A percentile compares a stretch with the other conserved stretches of the same genome.
Conservation (phyloP, 257 asterid species). For the Catharanthus roseus region DNA sequence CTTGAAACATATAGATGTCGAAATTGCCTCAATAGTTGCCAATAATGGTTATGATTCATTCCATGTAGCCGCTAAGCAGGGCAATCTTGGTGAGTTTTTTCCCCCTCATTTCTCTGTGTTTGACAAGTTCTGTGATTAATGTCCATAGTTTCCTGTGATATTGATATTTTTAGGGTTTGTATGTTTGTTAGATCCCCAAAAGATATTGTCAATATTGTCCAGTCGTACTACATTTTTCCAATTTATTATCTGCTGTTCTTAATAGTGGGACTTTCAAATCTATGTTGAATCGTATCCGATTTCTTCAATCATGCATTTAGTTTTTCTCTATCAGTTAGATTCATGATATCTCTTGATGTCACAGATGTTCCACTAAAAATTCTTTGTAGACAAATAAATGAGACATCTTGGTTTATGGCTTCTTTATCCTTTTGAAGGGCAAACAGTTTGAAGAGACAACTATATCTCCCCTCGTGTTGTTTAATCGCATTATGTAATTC, state of each 20-base stretch:
- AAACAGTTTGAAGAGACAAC: background rate
- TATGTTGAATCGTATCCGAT: too few species aligned
- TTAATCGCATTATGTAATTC: background rate
- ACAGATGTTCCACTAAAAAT: too few species aligned
- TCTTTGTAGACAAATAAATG: background rate
- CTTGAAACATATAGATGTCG: constrained; percentile 66
- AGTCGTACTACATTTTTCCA: background rate
- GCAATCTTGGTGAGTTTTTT: constrained; percentile 60
- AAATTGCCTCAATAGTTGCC: constrained; percentile 64
- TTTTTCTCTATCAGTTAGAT: too few species aligned
- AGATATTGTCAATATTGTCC: background rate
- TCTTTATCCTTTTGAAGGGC: background rate
- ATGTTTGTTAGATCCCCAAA: background rate
- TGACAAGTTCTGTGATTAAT: background rate
- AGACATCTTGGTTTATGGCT: background rate
- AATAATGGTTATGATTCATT: constrained; percentile 85
- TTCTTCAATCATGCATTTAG: too few species aligned
- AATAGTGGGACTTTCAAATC: background rate
- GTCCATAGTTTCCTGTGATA: background rate
- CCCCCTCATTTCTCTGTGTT: background rate
- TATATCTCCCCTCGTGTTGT: background rate
- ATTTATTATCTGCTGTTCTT: background rate
- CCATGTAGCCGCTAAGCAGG: constrained; percentile 91
- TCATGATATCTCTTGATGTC: too few species aligned
- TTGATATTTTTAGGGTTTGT: background rate